A percentile compares a stretch with the other conserved stretches of the same genome.
Evolutionary conservation across 495 filamentous ascomycete genomes (phyloP).

Genomic region (Aspergillus avenaceus): DNA sequence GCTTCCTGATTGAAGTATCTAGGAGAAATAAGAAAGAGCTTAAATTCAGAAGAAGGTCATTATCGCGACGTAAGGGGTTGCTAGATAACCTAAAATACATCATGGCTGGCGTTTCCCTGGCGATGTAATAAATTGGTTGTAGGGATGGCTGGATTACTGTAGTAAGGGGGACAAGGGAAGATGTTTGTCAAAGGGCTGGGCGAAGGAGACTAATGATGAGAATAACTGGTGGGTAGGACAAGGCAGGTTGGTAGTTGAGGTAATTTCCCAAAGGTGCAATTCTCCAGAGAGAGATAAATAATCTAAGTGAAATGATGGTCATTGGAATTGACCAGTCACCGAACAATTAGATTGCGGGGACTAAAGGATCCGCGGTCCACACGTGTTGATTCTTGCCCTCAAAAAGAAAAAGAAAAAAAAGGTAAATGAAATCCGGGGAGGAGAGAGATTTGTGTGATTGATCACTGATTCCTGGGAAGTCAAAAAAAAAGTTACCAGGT

Average conservation of each 20-base stretch:
- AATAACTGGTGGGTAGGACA: too few relatives aligned
- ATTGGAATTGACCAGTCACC: constrained; percentile 4
- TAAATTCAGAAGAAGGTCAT: not conserved
- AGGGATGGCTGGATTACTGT: not conserved
- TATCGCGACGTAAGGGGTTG: not conserved
- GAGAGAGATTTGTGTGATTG: not conserved
- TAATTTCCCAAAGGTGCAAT: too few relatives aligned
- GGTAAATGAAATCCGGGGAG: not conserved
- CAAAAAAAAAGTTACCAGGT: too few relatives aligned
- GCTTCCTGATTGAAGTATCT: not conserved
- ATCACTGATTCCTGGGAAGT: not conserved
- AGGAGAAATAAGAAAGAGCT: not conserved
- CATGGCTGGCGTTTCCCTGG: not conserved
- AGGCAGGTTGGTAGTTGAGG: too few relatives aligned
- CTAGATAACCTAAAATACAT: not conserved
- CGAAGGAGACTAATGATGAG: too few relatives aligned
- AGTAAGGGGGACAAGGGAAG: not conserved
- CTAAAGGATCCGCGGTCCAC: constrained; percentile 1
- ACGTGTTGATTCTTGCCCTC: not conserved
- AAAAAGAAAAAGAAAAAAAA: too few relatives aligned
- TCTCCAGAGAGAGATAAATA: too few relatives aligned
- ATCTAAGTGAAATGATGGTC: not conserved
- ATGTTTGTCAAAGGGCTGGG: too few relatives aligned
- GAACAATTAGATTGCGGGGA: not conserved
- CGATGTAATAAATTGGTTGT: not conserved